phyloP scores from a whole-genome alignment of 352 stramenopile genomes.

The Blastocystis sp. region DNA sequence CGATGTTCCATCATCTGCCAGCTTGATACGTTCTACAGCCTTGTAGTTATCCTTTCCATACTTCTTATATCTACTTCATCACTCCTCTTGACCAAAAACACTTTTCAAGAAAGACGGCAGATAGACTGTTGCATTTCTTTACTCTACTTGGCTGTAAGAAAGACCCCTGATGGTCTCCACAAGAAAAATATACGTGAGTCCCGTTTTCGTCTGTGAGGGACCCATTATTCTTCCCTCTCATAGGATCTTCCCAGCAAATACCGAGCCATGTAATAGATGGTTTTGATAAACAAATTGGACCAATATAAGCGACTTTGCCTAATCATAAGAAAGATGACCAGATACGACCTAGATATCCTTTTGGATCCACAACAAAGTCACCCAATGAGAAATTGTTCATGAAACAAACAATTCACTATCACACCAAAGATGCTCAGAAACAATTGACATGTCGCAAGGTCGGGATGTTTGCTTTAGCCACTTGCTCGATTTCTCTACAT shows the following conservation, averaged over 20 bases:
- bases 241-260: neutral
- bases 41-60: conserved; percentile 26
- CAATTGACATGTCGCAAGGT: conserved; percentile 32
- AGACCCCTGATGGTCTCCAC: neutral
- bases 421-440: neutral
- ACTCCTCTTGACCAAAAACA: neutral
- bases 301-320: conserved; percentile 14
- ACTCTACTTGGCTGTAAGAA: conserved; percentile 8
- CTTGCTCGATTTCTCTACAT: neutral
- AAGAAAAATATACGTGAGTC: conserved; percentile 8
- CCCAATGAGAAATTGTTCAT: neutral
- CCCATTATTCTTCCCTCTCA: conserved; percentile 19
- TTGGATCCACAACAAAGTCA: neutral
- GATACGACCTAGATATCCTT: neutral
- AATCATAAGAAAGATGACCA: neutral
- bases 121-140: neutral
- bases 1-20: neutral
- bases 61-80: conserved; percentile 17
- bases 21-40: neutral
- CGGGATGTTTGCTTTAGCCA: conserved; percentile 25
- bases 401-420: neutral
- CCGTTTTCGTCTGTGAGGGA: neutral
- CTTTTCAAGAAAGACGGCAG: conserved; percentile 6
- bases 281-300: conserved; percentile 51
- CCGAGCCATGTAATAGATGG: neutral